phyloP scores from a whole-genome alignment of 2,329 filamentous ascomycete species.

The Metarhizium robertsii region DNA sequence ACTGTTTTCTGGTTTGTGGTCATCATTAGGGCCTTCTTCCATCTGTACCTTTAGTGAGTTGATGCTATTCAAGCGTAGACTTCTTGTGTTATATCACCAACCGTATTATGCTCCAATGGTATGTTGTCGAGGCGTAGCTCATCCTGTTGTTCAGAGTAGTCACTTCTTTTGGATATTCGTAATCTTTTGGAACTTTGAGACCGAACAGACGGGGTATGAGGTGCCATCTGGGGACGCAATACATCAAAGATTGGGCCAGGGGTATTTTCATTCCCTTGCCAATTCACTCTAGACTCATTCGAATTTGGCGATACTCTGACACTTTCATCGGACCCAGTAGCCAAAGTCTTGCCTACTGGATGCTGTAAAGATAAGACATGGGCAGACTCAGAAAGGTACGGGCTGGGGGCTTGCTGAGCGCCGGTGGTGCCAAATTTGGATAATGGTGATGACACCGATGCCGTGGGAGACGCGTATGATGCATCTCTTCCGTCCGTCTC shows the following conservation, averaged over 20 bases:
- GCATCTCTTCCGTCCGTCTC: conserved; percentile 18
- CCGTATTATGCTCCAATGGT: background rate
- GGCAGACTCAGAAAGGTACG: conserved; percentile 36
- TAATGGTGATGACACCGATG: conserved; percentile 10
- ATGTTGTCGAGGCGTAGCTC: background rate
- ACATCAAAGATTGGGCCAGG: background rate
- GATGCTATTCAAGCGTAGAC: background rate
- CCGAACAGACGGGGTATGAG: background rate
- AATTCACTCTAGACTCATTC: background rate
- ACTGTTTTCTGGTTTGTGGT: background rate
- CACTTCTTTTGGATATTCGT: background rate
- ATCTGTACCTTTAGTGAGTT: background rate
- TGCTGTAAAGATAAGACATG: conserved; percentile 39
- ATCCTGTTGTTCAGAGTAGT: background rate
- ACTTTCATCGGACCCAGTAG: conserved; percentile 7
- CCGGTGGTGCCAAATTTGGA: conserved; percentile 7
- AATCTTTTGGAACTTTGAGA: background rate
- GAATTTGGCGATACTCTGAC: conserved; percentile 5
- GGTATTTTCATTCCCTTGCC: background rate
- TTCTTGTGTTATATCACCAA: background rate
- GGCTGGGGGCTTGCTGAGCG: conserved; percentile 22
- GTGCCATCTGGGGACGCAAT: background rate
- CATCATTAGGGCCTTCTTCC: no score
- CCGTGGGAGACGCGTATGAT: conserved; percentile 15
- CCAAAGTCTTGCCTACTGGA: conserved; percentile 9